Percentiles rank a stretch among this genome's conserved stretches.
These are phyloP conservation scores for Aeschynomene evenia DNA, from an alignment of 306 rosid species.

Conservation along the genomic window DNA sequence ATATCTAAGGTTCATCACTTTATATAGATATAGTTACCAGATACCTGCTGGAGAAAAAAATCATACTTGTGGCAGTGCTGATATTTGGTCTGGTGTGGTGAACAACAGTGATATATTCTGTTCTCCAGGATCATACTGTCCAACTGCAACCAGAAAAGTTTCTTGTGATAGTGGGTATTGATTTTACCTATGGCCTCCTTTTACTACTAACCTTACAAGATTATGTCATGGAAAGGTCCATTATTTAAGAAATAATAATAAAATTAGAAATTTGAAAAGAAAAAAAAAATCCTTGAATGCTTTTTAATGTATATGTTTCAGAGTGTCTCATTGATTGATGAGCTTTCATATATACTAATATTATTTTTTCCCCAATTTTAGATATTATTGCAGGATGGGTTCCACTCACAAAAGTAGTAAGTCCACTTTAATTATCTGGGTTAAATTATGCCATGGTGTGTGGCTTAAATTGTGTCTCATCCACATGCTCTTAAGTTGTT, in stretches of 20 bases:
- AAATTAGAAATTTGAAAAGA: too few species aligned
- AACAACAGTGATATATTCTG: constrained; percentile 71
- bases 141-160: constrained; percentile 49
- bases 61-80: constrained; percentile 84
- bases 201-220: constrained; percentile 24
- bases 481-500: background rate
- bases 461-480: background rate
- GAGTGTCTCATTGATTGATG: constrained; percentile 12
- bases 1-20: constrained; percentile 17
- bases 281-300: too few species aligned
- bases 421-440: constrained; percentile 28
- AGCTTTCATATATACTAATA: constrained; percentile 26
- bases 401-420: constrained; percentile 59
- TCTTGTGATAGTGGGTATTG: constrained; percentile 76
- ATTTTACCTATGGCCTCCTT: constrained; percentile 40
- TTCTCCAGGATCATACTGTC: constrained; percentile 83
- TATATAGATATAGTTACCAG: constrained; percentile 66
- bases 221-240: background rate
- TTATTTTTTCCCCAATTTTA: constrained; percentile 43
- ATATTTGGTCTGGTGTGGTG: constrained; percentile 60
- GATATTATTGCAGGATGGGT: constrained; percentile 84
- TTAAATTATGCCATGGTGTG: background rate
- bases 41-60: constrained; percentile 60
- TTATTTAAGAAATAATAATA: background rate
- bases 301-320: too few species aligned